These are phyloP conservation scores for Cubamyces lactineus DNA, from an alignment of 768 basidiomycete genomes.

Conservation along the genomic window DNA sequence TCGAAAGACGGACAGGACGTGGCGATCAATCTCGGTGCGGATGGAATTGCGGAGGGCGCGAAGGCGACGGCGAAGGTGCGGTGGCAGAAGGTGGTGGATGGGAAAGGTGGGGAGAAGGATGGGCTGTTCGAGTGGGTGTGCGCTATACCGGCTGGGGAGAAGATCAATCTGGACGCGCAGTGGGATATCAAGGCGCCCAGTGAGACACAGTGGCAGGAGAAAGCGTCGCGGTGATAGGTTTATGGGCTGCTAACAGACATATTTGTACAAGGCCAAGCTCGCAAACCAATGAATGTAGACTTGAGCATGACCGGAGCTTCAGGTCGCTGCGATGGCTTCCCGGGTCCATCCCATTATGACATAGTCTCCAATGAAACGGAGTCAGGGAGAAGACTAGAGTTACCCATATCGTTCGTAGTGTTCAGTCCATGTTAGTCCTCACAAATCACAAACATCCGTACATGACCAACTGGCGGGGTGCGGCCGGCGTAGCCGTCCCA, in stretches of 20 bases:
- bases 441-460: too few species aligned
- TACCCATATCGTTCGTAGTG: too few species aligned
- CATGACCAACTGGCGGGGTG: too few species aligned
- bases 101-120: constrained; percentile 54
- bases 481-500: too few species aligned
- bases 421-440: too few species aligned
- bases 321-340: too few species aligned
- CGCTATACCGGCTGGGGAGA: constrained; percentile 46
- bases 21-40: constrained; percentile 42
- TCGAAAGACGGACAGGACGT: constrained; percentile 46
- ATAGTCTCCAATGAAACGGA: too few species aligned
- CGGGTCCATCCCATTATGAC: too few species aligned
- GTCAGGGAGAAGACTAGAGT: too few species aligned
- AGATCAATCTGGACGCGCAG: constrained; percentile 47
- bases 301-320: too few species aligned
- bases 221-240: background rate
- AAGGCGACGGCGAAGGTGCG: constrained; percentile 31
- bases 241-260: background rate
- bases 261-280: too few species aligned
- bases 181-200: constrained; percentile 56
- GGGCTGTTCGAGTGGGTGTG: constrained; percentile 61
- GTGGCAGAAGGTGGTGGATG: constrained; percentile 44
- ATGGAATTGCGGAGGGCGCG: constrained; percentile 25
- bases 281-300: too few species aligned
- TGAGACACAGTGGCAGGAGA: constrained; percentile 34